Percentiles rank a stretch among this genome's conserved stretches.
Evolutionary conservation across 371 early-diverging fungal genomes (phyloP).

Genomic region (Apophysomyces elegans): DNA sequence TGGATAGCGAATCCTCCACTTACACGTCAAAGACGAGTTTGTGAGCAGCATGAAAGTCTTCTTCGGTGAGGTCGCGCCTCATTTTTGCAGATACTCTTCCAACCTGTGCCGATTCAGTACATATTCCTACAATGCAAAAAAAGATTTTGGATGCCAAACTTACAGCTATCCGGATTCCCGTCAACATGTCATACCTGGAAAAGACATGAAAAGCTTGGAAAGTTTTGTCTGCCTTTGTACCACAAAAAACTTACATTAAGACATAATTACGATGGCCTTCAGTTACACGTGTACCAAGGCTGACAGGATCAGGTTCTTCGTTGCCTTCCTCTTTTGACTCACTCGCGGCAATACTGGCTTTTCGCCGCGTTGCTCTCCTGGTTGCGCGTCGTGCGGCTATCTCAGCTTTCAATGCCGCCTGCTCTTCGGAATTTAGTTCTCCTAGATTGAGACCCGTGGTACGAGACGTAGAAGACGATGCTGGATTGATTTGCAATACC

Average conservation of each 20-base stretch:
- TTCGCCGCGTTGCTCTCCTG: conserved; percentile 22
- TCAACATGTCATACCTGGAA: conserved; percentile 87
- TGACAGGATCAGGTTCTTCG: conserved; percentile 55
- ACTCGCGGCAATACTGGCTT: conserved; percentile 24
- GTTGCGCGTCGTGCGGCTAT: conserved; percentile 19
- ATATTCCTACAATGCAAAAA: not conserved
- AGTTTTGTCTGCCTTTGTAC: not conserved
- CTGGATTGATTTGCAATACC: not conserved
- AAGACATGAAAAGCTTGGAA: not conserved
- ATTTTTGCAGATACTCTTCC: conserved; percentile 86
- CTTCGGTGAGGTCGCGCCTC: conserved; percentile 62
- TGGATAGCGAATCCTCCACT: conserved; percentile 9
- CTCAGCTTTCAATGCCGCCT: conserved; percentile 15
- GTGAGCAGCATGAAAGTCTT: conserved; percentile 87
- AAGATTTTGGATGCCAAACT: conserved; percentile 25
- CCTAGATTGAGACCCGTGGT: conserved; percentile 13
- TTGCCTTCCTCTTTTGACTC: conserved; percentile 39
- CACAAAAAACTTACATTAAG: conserved; percentile 70
- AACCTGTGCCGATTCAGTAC: conserved; percentile 15
- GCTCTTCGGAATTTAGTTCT: conserved; percentile 18
- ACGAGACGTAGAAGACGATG: not conserved
- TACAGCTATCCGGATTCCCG: conserved; percentile 89
- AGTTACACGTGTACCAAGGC: conserved; percentile 67
- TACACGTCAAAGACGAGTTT: conserved; percentile 93
- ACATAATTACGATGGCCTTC: conserved; percentile 77